Evolutionary conservation across 139 green algal genomes (phyloP), one percentile per base, ranked within the genome.

Genomic region (Eudorina sp.): DNA sequence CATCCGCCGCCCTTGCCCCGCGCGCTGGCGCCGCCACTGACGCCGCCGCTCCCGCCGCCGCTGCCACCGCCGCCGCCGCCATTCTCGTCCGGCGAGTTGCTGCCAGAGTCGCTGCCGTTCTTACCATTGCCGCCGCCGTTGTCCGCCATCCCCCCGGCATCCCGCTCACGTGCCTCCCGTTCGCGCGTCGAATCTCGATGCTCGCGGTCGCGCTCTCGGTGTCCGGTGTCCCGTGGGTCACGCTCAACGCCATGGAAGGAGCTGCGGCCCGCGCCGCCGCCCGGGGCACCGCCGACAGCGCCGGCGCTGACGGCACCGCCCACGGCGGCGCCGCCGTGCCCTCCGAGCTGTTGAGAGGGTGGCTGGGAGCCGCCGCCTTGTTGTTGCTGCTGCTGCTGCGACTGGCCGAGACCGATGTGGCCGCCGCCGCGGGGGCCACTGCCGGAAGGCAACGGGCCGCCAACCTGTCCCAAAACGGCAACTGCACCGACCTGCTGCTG

Each of bases 41-140:
- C 25, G 41, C 41, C 72, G 11, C 69, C 69, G 38, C 69, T 31
- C 38, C 74, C 73, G 45, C 48, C 60, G 31, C 60, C 60, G 45
- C 85, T 31, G 7, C 69, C 69, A 13, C 69, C 69, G 40, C 38
- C 69, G 3, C 68, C 68, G 68, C 40, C 41, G 38, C 88, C 80
- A 38, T 85, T 90, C 78, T 92, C 85, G 55, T 91, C 92, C 1
- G 92, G 92, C 25, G 89, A 92, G 90, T 94, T 95, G 64, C 84
- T 92, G 27, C 93, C 93, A 31, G 80, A 91, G 76, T 94, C 91
- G 13, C 88, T 93, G 73, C 93, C 92, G 53, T 93, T 94, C 83
- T 92, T 92, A 41, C 62, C 74, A 40, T 83, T 83, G 69, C 79
- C 58, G 18, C 60, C 83, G 55, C 40, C 34, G n/a, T 25, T 18